phyloP scores from a whole-genome alignment of 176 grass and related monocot genomes.

The Bonia amplexicaulis region DNA sequence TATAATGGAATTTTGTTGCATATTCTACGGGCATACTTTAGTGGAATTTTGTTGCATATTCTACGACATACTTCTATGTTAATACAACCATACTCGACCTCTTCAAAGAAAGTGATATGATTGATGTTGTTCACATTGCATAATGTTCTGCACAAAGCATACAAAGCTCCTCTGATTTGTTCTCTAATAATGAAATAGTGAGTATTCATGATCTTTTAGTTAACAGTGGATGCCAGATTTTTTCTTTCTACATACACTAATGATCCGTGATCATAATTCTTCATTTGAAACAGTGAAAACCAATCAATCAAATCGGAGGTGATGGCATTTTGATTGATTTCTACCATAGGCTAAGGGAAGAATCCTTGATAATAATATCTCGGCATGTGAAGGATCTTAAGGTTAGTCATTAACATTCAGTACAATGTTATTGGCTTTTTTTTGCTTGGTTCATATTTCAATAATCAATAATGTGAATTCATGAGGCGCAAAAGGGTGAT shows the following conservation, averaged over 20 bases:
- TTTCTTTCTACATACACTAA: constrained; percentile 27
- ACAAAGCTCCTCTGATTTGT: constrained; percentile 32
- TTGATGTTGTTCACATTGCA: not conserved
- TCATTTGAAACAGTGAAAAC: constrained; percentile 49
- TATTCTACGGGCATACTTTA: no score
- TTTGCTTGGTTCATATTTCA: constrained; percentile 14
- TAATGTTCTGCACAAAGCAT: constrained; percentile 17
- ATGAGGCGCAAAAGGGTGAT: constrained; percentile 8
- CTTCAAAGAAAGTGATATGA: constrained; percentile 1
- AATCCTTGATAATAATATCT: constrained; percentile 24
- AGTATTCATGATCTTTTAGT: constrained; percentile 7
- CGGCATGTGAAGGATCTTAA: constrained; percentile 22
- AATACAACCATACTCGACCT: constrained; percentile 30
- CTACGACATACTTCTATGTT: no score
- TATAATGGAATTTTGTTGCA: no score
- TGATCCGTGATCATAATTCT: constrained; percentile 49
- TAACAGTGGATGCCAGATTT: not conserved
- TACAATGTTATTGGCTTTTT: not conserved
- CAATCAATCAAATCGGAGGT: constrained; percentile 27
- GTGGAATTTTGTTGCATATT: no score
- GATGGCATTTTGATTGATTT: constrained; percentile 36
- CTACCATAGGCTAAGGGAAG: constrained; percentile 37
- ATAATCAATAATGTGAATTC: constrained; percentile 1
- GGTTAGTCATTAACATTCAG: constrained; percentile 22
- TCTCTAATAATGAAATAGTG: constrained; percentile 45